phyloP scores from a whole-genome alignment of 23 red algal genomes.

The Pyropia yezoensis region DNA sequence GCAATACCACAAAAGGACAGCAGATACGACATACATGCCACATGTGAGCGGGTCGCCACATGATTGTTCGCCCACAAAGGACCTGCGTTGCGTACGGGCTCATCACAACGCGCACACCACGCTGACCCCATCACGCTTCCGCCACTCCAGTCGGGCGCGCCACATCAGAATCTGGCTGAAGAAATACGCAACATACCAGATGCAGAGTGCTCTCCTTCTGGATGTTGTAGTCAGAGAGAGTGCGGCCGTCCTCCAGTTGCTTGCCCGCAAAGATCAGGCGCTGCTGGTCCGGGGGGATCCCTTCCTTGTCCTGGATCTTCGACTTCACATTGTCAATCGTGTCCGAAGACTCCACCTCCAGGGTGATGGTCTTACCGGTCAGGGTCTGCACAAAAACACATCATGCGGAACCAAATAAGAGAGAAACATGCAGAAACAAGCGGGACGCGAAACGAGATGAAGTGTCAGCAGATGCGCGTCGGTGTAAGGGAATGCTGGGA shows the following conservation, averaged over 20 bases:
- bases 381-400: constrained; percentile 83
- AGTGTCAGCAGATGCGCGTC: too few species aligned
- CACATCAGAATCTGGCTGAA: too few species aligned
- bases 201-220: constrained; percentile 99
- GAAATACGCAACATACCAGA: constrained; percentile 23
- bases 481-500: too few species aligned
- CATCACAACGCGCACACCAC: too few species aligned
- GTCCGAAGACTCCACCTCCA: constrained; percentile 98
- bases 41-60: too few species aligned
- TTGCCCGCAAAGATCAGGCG: constrained; percentile 98
- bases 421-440: not conserved
- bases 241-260: constrained; percentile 97
- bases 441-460: not conserved
- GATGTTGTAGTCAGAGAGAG: constrained; percentile 97
- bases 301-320: constrained; percentile 99
- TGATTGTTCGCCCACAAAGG: too few species aligned
- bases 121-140: too few species aligned
- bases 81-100: too few species aligned
- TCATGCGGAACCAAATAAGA: not conserved
- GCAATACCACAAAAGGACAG: too few species aligned
- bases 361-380: constrained; percentile 98
- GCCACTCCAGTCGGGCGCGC: too few species aligned
- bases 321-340: constrained; percentile 99
- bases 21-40: too few species aligned
- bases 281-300: constrained; percentile 99